Conservation (phyloP, 225 moss, liverwort and hornwort genomes). For the Rhytidiadelphus loreus region DNA sequence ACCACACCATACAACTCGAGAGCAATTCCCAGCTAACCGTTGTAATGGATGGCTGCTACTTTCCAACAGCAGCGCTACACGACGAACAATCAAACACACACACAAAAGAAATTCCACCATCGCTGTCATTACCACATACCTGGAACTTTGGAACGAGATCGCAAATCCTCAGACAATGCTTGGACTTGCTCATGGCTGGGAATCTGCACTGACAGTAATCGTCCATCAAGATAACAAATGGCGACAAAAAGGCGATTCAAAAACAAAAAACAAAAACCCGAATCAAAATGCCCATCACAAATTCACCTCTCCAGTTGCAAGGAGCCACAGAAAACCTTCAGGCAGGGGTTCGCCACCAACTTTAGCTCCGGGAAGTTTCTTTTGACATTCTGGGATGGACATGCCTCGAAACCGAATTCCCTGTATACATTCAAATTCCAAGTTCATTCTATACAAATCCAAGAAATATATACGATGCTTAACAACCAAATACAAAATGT, state of each 20-base stretch:
- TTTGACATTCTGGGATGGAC: slow-evolving; percentile 72
- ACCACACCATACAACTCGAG: neutral
- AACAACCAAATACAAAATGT: neutral
- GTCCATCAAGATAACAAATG: neutral
- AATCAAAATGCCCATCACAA: neutral
- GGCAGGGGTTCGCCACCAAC: slow-evolving; percentile 74
- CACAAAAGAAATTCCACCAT: neutral
- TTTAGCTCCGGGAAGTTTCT: slow-evolving; percentile 40
- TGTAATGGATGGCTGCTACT: neutral
- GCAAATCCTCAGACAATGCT: slow-evolving; percentile 51
- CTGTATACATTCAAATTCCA: neutral
- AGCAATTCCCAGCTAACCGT: neutral
- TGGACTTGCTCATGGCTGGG: slow-evolving; percentile 59
- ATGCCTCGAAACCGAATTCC: slow-evolving; percentile 69
- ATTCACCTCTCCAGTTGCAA: slow-evolving; percentile 57
- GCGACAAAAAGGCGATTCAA: neutral
- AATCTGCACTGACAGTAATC: slow-evolving; percentile 2
- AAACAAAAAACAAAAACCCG: neutral
- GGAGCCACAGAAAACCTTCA: slow-evolving; percentile 75
- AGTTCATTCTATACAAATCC: neutral
- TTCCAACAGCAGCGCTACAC: neutral
- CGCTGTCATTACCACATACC: neutral
- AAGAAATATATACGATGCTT: neutral
- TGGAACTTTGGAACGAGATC: slow-evolving; percentile 51
- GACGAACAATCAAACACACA: neutral